Conservation (phyloP, 192 early-diverging fungal genomes). For the Nowakowskiella sp. region DNA sequence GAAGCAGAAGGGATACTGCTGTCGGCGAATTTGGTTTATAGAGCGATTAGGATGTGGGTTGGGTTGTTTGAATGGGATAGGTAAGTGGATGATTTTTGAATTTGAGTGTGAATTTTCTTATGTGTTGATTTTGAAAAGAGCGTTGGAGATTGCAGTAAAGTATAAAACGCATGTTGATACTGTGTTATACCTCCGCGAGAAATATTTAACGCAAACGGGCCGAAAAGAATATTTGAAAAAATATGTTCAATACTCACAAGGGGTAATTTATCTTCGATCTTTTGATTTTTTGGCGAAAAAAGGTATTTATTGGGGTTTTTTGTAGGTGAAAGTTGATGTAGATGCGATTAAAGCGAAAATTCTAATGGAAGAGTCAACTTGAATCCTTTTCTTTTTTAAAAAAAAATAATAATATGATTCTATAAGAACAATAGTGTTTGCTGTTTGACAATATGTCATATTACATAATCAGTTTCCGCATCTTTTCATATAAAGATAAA, state of each 20-base stretch:
- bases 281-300: too few relatives aligned
- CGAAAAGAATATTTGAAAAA: slow-evolving; percentile 37
- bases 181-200: slow-evolving; percentile 42
- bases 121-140: slow-evolving; percentile 25
- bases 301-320: too few relatives aligned
- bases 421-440: too few relatives aligned
- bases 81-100: slow-evolving; percentile 15
- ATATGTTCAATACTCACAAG: slow-evolving; percentile 40
- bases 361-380: too few relatives aligned
- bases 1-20: slow-evolving; percentile 50
- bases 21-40: slow-evolving; percentile 35
- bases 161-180: slow-evolving; percentile 56
- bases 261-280: slow-evolving; percentile 15
- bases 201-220: slow-evolving; percentile 37
- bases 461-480: too few relatives aligned
- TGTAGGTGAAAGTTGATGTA: too few relatives aligned
- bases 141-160: slow-evolving; percentile 49
- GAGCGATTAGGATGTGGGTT: slow-evolving; percentile 47
- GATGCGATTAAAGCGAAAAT: too few relatives aligned
- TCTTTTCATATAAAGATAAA: too few relatives aligned
- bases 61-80: slow-evolving; percentile 51
- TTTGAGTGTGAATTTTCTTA: not conserved
- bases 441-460: too few relatives aligned
- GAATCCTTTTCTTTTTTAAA: too few relatives aligned
- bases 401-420: too few relatives aligned